A percentile compares a stretch with the other conserved stretches of the same genome.
phyloP scores from a whole-genome alignment of 345 rosid genomes.

The Hevea brasiliensis region DNA sequence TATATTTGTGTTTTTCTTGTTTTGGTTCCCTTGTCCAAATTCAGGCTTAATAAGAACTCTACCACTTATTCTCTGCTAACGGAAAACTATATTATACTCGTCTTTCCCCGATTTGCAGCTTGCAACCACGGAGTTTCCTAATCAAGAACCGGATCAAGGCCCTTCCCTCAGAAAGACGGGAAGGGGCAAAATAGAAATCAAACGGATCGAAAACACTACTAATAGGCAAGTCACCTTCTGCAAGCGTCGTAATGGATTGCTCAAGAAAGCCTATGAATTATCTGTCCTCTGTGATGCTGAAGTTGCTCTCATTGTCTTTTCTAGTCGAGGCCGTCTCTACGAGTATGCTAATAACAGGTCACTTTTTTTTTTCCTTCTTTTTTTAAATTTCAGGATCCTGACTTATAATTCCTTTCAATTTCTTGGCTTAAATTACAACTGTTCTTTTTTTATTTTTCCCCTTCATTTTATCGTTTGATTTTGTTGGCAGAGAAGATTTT shows the following conservation, averaged over 20 bases:
- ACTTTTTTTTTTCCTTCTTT: not conserved
- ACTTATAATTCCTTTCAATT: too few relatives aligned
- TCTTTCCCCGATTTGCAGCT: conserved; percentile 13
- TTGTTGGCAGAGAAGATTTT: too few relatives aligned
- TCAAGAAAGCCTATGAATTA: conserved; percentile 82
- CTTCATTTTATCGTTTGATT: too few relatives aligned
- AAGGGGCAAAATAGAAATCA: conserved; percentile 82
- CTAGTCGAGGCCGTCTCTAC: conserved; percentile 86
- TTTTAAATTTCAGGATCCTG: not conserved
- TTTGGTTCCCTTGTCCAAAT: not conserved
- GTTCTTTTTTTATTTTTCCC: not conserved
- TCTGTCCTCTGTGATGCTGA: conserved; percentile 85
- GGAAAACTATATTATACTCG: too few relatives aligned
- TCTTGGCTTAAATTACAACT: too few relatives aligned
- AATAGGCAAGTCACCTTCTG: conserved; percentile 90
- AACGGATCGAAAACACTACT: conserved; percentile 76
- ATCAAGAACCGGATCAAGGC: conserved; percentile 39
- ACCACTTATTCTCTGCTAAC: not conserved
- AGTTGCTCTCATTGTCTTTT: conserved; percentile 78
- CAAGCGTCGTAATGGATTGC: conserved; percentile 76
- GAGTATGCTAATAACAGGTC: conserved; percentile 87
- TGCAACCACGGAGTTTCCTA: conserved; percentile 53
- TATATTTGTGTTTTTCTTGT: not conserved
- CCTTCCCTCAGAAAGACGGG: conserved; percentile 15
- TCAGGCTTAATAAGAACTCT: not conserved